Base-by-base conservation (phyloP, 768 basidiomycete genomes). In the Lentinula raphanica region DNA sequence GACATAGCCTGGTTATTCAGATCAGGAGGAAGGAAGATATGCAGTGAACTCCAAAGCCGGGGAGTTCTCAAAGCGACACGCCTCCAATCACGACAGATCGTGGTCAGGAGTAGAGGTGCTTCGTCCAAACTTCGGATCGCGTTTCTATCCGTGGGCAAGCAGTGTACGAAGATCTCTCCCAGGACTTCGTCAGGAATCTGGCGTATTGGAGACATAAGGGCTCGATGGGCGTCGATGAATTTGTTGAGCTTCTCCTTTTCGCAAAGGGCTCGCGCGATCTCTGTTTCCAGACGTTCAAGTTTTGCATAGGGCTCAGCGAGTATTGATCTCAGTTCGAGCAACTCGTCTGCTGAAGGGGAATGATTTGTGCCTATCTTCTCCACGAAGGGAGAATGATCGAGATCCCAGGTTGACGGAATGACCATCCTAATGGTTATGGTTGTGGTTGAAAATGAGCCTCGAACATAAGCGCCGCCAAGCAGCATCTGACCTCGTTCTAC, bases 71-170 rank as follows among this genome's bases (percentile, higher is more conserved):
- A 19, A 8, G 67, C 62, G 1, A 68, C 59, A 9, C 59, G 54
- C 28, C 69, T 62, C 71, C 71, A 72, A 5, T 56, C 31, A 6
- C 65, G 63, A 45, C 71, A 69, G 19, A 72, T 55, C 15, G 63
- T 55, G 3, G 65, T 63, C 7, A 71, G 45, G 21, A 71, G 42
- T 11, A 72, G 31, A 3, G 71, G 70, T 1, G 66, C 66, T 1
- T 63, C 54, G 1, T 27, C 29, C 5, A 58, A 49, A n/a, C 66
- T 59, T n/a, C 67, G 68, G 8, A 62, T 62, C 17, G 60, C 55
- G 27, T 67, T 60, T 3, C 45, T 19, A 40, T 61, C 55, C 1
- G 56, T 19, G 5, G 67, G 64, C 2, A 72, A 56, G 58, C 71
- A 72, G 5, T 49, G 58, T 6, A 66, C 38, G 51, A 72, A 71